Evolutionary conservation across 257 asterid species (phyloP).

Genomic region (Solanum paucissectum): DNA sequence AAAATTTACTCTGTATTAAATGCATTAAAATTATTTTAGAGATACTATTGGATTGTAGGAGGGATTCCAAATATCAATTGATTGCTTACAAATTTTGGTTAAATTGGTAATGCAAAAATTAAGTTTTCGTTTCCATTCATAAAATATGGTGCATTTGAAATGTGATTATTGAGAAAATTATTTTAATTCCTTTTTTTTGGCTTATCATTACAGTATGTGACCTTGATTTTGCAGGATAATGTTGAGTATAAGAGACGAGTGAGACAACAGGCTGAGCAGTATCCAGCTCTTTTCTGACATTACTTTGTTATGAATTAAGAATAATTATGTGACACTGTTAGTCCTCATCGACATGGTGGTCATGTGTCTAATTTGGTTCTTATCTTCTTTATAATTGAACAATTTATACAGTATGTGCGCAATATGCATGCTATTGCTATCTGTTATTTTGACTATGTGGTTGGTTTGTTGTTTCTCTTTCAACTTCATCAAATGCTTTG

Average conservation of each 20-base stretch:
- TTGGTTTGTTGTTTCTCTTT: not conserved
- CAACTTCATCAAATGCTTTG: not conserved
- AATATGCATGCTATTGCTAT: not conserved
- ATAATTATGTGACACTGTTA: not conserved
- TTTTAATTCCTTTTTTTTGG: not conserved
- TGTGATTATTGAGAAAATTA: not conserved
- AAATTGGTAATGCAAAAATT: not conserved
- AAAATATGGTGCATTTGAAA: not conserved
- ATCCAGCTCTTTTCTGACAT: slow-evolving; percentile 12
- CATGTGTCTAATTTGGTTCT: not conserved
- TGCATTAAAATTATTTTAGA: not conserved
- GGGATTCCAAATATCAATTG: not conserved
- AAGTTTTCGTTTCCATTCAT: not conserved
- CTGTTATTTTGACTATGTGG: not conserved
- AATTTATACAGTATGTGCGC: not conserved
- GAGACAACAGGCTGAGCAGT: slow-evolving; percentile 25
- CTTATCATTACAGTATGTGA: not conserved
- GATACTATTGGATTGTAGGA: not conserved
- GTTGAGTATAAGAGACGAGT: slow-evolving; percentile 25
- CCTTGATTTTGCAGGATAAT: slow-evolving; percentile 15
- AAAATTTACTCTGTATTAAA: not conserved
- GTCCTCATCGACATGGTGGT: not conserved
- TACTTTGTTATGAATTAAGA: not conserved
- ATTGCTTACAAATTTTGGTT: not conserved
- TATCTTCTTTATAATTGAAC: not conserved